A percentile compares a stretch with the other conserved stretches of the same genome.
These are phyloP conservation scores for Fibroporia radiculosa DNA, from an alignment of 768 basidiomycete species.

Conservation along the genomic window DNA sequence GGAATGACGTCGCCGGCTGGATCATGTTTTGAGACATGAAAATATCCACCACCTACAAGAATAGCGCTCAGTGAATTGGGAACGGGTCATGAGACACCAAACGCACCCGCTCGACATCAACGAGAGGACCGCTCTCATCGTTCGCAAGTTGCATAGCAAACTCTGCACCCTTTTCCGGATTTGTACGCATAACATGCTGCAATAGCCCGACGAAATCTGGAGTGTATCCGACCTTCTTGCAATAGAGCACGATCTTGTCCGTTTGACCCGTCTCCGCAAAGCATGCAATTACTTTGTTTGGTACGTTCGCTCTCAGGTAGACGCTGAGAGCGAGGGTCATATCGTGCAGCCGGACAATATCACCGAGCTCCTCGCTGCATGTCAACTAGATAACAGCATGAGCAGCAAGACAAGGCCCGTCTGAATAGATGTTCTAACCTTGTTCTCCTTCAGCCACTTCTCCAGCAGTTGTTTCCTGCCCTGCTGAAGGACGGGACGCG, in stretches of 20 bases:
- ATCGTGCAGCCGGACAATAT: conserved; percentile 90
- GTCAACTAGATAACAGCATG: conserved; percentile 59
- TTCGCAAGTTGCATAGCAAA: conserved; percentile 94
- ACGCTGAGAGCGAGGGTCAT: conserved; percentile 97
- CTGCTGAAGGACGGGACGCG: conserved; percentile 91
- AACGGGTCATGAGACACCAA: neutral
- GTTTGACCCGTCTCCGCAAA: conserved; percentile 98
- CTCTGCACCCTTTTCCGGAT: conserved; percentile 96
- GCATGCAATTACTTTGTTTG: conserved; percentile 98
- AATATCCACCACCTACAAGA: conserved; percentile 92
- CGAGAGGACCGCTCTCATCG: conserved; percentile 85
- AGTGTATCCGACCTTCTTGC: conserved; percentile 91
- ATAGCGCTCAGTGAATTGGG: neutral
- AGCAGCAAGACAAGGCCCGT: no score
- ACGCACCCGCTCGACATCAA: conserved; percentile 85
- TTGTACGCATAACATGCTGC: conserved; percentile 94
- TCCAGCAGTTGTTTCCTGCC: conserved; percentile 94
- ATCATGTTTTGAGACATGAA: conserved; percentile 99
- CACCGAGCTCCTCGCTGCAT: conserved; percentile 97
- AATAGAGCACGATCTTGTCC: conserved; percentile 95
- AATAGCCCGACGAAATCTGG: conserved; percentile 90
- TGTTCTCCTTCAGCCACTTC: conserved; percentile 99
- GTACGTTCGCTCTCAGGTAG: conserved; percentile 94
- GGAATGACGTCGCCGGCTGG: conserved; percentile 96
- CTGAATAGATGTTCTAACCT: conserved; percentile 37